Evolutionary conservation across 1,139 yeast species (phyloP), one percentile per base, ranked within the genome.

Genomic region (Suzukiozyma palmioleophila): DNA sequence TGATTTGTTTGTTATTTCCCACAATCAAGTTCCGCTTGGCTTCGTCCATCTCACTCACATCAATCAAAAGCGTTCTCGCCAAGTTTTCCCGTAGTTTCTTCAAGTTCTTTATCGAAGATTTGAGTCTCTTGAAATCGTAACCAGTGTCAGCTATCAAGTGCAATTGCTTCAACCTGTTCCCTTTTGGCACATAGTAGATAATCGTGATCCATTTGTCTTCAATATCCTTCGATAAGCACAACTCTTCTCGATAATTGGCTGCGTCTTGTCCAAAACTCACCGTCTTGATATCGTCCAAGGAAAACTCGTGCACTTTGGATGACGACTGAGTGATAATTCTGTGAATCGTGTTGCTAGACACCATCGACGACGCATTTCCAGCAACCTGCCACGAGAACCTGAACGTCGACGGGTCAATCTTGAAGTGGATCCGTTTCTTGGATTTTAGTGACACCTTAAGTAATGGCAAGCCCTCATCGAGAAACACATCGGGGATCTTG

Each of bases 161-260:
- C 38, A 92, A 59, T 4, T 74, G 68, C 49, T 76, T 77, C 32
- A 73, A 56, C 44, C 69, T 73, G 32, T 79, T 79, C 46, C 84
- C 82, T 40, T 77, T 63, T 43, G 76, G 75, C 48, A 75, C 73
- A 33, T 67, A 74, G 54, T 87, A 90, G 11, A 87, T 77, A 26
- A 92, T 75, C 0, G 96, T 82, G 1, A 87, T 73, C 98, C 98
- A 92, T 14, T 77, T 66, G 11, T 69, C 65, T 36, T 80, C 79
- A 39, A 74, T 75, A 37, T 84, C 89, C 35, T 77, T 66, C 1
- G 90, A 76, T 1, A 89, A 75, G 35, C 83, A 82, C 46, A 86
- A 75, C 57, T 87, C 95, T 53, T 90, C 96, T 43, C 96, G 67
- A 54, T 88, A 90, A 46, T 85, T 84, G 22, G 76, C 71, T 1